Conservation (phyloP, 352 stramenopile genomes). For the Globisporangium nunn region DNA sequence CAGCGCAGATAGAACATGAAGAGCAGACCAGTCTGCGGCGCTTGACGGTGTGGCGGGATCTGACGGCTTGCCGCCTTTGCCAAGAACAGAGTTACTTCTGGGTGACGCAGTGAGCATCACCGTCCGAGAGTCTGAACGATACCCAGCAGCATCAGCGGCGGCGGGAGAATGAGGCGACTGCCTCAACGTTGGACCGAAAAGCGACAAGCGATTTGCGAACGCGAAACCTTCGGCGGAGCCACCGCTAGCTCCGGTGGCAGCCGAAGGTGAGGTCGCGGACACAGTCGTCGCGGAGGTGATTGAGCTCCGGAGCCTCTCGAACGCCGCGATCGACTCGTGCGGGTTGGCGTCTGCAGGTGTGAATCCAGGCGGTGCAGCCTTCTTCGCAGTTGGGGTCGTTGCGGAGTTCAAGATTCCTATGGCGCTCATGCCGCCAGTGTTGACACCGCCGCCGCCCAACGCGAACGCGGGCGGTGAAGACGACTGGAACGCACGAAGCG, state of each 20-base stretch:
- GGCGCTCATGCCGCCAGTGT: too few species aligned
- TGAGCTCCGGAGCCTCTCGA: constrained; percentile 27
- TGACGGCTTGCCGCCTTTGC: too few species aligned
- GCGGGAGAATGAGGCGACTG: not conserved
- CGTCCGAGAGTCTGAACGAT: not conserved
- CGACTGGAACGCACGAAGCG: not conserved
- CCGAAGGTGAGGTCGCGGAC: not conserved
- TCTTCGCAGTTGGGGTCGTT: constrained; percentile 4
- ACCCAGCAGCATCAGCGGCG: not conserved
- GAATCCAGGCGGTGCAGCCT: constrained; percentile 49
- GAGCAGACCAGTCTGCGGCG: too few species aligned
- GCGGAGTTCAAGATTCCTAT: too few species aligned
- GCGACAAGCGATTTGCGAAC: constrained; percentile 37
- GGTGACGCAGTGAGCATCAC: not conserved
- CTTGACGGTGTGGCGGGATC: too few species aligned
- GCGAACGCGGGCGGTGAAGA: not conserved
- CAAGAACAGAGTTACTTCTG: too few species aligned
- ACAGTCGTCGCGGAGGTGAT: not conserved
- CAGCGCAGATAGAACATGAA: not conserved
- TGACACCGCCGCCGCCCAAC: not conserved
- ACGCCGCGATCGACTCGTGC: constrained; percentile 34
- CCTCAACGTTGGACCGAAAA: constrained; percentile 28
- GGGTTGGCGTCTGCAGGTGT: constrained; percentile 50
- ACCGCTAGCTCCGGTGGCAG: constrained; percentile 1
- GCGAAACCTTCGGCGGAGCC: constrained; percentile 7